Base-by-base conservation (phyloP, 2,329 filamentous ascomycete genomes). In the Xylaria sp. region DNA sequence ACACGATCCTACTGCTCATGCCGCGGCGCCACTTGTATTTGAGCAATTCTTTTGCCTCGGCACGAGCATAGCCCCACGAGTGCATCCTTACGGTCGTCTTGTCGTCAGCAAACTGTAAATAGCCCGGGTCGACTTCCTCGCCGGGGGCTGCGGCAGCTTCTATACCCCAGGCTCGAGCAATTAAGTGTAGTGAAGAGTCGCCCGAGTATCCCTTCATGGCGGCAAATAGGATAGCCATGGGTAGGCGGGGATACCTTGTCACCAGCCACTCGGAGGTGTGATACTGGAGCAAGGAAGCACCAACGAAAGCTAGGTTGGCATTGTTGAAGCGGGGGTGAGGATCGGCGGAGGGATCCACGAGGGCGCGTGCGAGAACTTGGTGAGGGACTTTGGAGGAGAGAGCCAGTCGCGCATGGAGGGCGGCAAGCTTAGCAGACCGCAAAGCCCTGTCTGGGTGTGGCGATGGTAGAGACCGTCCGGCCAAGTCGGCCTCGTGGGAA, bases 81-180 rank as follows among this genome's bases (percentile, higher is more conserved):
- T 78, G 84, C 79, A 83, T 80, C 59, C 82, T 78, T 25, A 84
- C 77, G 23, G 84, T 84, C 18, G 82, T 78, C 60, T 80, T 77
- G 62, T 86, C 80, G 78, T 82, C 82, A 81, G 82, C 83, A 85
- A 94, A 97, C 79, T 98, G 96, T 69, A 99, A 84, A 63, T 97
- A 84, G 5, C 95, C 96, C 0, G 94, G 91, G 79, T 99, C 96
- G 65, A 98, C 94, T 82, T 98, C 95, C 68, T 89, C 89, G 60
- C 95, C 96, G 0, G 96, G 96, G 23, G 90, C 91, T 12, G 92
- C 93, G n/a, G 93, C 95, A 51, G 86, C 83, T 79, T 98, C 95
- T 18, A 98, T 90, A 82, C 96, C 96, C 96, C 96, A 99, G 82
- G 96, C 92, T 70, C 87, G 84, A 18, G 92, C 89, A 72, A 98